Evolutionary conservation across 768 basidiomycete genomes (phyloP).

Genomic region (Termitomyces sp.): DNA sequence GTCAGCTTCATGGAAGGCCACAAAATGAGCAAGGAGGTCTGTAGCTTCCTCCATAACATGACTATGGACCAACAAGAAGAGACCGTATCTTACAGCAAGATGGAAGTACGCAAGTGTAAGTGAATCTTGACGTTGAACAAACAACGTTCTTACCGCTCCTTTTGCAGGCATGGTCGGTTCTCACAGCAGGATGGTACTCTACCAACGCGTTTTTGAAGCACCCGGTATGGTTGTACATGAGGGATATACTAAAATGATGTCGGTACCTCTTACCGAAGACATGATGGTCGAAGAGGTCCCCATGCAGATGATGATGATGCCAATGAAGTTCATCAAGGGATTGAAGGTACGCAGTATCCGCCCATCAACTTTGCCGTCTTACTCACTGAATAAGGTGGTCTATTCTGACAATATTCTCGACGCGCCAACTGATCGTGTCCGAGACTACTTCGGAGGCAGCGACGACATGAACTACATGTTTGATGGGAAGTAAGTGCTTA

Average conservation of each 20-base stretch:
- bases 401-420: not conserved
- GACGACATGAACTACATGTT: slow-evolving; percentile 3
- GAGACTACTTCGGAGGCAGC: not conserved
- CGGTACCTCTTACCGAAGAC: not conserved
- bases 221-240: not conserved
- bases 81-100: not conserved
- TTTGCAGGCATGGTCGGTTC: not conserved
- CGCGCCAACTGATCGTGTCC: not conserved
- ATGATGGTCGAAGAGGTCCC: not conserved
- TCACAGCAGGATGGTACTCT: not conserved
- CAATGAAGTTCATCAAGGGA: not conserved
- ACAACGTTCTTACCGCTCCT: too few relatives aligned
- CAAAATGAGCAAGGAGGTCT: not conserved
- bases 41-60: not conserved
- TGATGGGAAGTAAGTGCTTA: slow-evolving; percentile 1
- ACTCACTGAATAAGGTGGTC: not conserved
- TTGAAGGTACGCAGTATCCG: not conserved
- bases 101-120: not conserved
- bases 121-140: not conserved
- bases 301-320: not conserved
- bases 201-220: not conserved
- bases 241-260: not conserved
- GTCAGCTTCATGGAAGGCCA: not conserved
- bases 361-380: too few relatives aligned
- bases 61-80: not conserved